These are phyloP conservation scores for Dendrostoma leiphaemia DNA, from an alignment of 2,329 filamentous ascomycete genomes.

Conservation along the genomic window DNA sequence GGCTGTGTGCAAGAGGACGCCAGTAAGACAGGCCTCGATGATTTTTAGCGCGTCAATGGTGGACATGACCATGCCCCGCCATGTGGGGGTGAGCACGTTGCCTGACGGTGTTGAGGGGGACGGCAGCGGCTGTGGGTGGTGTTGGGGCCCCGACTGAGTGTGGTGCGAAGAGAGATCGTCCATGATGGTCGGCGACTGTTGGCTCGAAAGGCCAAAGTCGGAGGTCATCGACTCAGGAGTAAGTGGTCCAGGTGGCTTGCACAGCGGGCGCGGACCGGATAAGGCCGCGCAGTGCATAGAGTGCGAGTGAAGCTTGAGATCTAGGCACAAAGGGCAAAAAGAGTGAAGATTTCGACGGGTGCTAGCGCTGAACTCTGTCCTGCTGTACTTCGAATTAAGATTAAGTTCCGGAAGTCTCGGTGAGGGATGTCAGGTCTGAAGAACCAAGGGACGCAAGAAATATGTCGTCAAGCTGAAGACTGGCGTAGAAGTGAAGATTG, in stretches of 20 bases:
- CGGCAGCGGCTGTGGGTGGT: slow-evolving; percentile 37
- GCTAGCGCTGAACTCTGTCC: neutral
- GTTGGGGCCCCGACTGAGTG: neutral
- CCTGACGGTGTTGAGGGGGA: slow-evolving; percentile 33
- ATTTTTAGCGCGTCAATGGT: slow-evolving; percentile 76
- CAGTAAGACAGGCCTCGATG: slow-evolving; percentile 75
- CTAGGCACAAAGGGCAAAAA: neutral
- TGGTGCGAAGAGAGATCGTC: neutral
- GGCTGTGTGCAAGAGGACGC: slow-evolving; percentile 70
- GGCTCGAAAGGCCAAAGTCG: slow-evolving; percentile 6
- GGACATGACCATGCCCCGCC: slow-evolving; percentile 63
- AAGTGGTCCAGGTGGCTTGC: neutral
- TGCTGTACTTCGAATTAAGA: neutral
- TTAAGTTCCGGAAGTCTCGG: neutral
- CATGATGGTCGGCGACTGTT: slow-evolving; percentile 10
- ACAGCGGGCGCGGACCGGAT: slow-evolving; percentile 1
- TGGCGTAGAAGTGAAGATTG: neutral
- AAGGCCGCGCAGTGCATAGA: slow-evolving; percentile 8
- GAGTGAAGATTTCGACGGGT: neutral
- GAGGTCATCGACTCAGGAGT: slow-evolving; percentile 8
- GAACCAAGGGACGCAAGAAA: too few relatives aligned
- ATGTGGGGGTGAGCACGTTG: slow-evolving; percentile 42
- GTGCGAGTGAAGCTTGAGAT: neutral
- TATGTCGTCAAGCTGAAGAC: neutral
- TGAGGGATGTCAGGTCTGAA: neutral